Conservation (phyloP, 331 rosid species). For the Prunus yedoensis region DNA sequence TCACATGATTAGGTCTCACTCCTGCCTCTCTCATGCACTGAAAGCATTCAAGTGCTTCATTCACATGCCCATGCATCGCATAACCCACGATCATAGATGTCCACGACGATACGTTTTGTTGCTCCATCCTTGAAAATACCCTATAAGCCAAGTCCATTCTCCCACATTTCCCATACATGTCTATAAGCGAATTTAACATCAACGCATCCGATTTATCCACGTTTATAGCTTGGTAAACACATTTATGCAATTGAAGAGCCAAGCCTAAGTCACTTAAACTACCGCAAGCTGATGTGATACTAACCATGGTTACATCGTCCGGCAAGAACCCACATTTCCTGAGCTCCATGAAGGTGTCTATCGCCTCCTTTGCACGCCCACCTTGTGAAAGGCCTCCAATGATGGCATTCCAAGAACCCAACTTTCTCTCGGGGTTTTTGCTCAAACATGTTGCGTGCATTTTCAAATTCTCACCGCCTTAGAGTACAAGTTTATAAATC, state of each 20-base stretch:
- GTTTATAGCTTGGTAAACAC: slow-evolving; percentile 47
- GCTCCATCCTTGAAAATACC: slow-evolving; percentile 56
- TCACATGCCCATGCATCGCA: slow-evolving; percentile 66
- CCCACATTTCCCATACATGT: slow-evolving; percentile 89
- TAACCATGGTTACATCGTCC: slow-evolving; percentile 63
- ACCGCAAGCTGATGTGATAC: slow-evolving; percentile 62
- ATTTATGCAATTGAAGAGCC: slow-evolving; percentile 65
- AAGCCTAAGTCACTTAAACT: slow-evolving; percentile 53
- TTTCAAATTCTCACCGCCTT: slow-evolving; percentile 57
- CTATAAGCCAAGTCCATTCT: slow-evolving; percentile 59
- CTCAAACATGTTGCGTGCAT: slow-evolving; percentile 56
- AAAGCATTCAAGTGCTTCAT: slow-evolving; percentile 63
- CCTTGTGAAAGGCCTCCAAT: slow-evolving; percentile 60
- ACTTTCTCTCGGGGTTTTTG: slow-evolving; percentile 58
- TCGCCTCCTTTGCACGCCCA: slow-evolving; percentile 55
- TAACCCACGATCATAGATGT: slow-evolving; percentile 80
- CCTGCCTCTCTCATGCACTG: slow-evolving; percentile 55
- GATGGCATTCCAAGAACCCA: slow-evolving; percentile 77
- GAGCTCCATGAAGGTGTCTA: slow-evolving; percentile 41
- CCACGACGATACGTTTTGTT: slow-evolving; percentile 66
- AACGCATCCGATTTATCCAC: slow-evolving; percentile 35
- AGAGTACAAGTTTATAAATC: slow-evolving; percentile 48
- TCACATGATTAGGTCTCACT: slow-evolving; percentile 62
- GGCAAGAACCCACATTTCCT: slow-evolving; percentile 56
- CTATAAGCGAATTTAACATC: slow-evolving; percentile 66